These are phyloP conservation scores for Dioscorea zingiberensis DNA, from an alignment of 106 monocot genomes.

Conservation along the genomic window DNA sequence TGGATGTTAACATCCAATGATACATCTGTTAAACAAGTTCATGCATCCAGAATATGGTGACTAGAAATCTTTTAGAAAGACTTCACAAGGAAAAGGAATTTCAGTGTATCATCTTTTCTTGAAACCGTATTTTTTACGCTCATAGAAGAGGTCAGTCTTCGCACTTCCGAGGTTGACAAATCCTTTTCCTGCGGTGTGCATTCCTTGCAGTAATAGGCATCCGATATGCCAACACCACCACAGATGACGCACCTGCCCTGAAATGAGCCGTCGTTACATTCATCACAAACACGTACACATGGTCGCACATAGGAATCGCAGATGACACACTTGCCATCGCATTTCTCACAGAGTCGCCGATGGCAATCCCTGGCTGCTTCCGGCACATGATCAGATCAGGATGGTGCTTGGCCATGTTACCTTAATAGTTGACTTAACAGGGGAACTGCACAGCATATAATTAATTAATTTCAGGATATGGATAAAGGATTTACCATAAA, in stretches of 20 bases:
- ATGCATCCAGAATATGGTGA: no score
- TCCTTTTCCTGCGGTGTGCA: conserved; percentile 90
- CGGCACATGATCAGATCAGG: conserved; percentile 90
- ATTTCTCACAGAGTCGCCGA: conserved; percentile 80
- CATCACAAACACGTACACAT: conserved; percentile 77
- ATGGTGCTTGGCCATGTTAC: conserved; percentile 73
- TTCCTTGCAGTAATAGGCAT: conserved; percentile 76
- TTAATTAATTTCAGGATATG: background rate
- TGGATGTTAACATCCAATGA: no score
- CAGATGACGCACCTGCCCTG: conserved; percentile 80
- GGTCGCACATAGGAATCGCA: conserved; percentile 82
- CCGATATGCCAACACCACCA: conserved; percentile 80
- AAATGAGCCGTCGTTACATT: conserved; percentile 84
- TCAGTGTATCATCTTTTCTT: conserved; percentile 41
- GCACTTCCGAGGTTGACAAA: conserved; percentile 82
- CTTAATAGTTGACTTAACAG: background rate
- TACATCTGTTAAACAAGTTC: no score
- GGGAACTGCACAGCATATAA: background rate
- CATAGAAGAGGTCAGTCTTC: conserved; percentile 87
- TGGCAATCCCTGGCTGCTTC: conserved; percentile 81
- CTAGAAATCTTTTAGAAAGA: no score
- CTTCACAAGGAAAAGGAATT: no score
- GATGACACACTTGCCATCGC: conserved; percentile 76
- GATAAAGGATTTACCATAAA: background rate
- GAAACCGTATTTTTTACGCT: conserved; percentile 75